These are phyloP conservation scores for Mycena sp. DNA, from an alignment of 1,284 basidiomycete species.

Conservation along the genomic window DNA sequence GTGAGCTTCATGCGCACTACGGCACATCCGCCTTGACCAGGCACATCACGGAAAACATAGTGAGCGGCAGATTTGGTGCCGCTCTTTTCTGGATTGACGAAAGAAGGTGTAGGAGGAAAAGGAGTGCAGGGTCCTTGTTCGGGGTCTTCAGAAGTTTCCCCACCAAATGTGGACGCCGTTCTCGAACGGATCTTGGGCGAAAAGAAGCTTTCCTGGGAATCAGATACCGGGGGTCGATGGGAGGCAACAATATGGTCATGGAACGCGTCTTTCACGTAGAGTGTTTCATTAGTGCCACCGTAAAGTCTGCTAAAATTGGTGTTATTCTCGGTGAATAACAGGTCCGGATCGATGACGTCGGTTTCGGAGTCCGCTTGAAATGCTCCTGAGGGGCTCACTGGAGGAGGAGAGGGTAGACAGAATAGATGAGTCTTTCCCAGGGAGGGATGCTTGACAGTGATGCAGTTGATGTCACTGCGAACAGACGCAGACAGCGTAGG, in stretches of 20 bases:
- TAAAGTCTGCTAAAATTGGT: conserved; percentile 96
- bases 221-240: conserved; percentile 72
- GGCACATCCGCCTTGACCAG: conserved; percentile 91
- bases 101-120: conserved; percentile 60
- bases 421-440: conserved; percentile 86
- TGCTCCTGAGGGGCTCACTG: conserved; percentile 76
- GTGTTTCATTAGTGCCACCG: conserved; percentile 83
- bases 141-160: conserved; percentile 42
- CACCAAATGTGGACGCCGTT: conserved; percentile 54
- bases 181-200: conserved; percentile 58
- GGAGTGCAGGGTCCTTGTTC: conserved; percentile 65
- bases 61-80: conserved; percentile 96
- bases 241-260: conserved; percentile 94
- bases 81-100: conserved; percentile 87
- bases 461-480: conserved; percentile 64
- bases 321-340: conserved; percentile 96
- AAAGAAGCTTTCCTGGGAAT: conserved; percentile 54
- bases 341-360: conserved; percentile 81
- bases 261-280: conserved; percentile 97
- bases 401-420: conserved; percentile 92
- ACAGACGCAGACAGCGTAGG: conserved; percentile 73
- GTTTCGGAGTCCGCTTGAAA: conserved; percentile 66
- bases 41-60: conserved; percentile 89
- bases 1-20: conserved; percentile 97
- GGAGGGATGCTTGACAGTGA: conserved; percentile 80